Conservation (phyloP, 805 yeast genomes). For the Tetrapisispora nanseiensis region DNA sequence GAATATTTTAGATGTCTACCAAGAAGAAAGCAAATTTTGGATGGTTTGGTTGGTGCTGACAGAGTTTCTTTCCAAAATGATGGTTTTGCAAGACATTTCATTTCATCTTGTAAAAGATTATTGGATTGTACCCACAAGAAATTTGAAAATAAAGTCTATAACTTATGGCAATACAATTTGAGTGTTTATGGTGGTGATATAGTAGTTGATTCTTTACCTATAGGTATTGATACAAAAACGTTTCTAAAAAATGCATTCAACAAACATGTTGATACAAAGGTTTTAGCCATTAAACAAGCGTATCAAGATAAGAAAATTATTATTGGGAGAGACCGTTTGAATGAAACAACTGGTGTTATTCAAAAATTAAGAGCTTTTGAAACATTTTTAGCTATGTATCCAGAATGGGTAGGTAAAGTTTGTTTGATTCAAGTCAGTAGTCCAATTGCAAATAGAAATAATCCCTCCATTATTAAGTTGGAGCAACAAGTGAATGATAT, state of each 20-base stretch:
- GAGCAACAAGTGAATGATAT: constrained; percentile 80
- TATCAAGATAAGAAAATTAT: constrained; percentile 65
- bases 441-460: constrained; percentile 35
- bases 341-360: constrained; percentile 83
- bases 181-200: constrained; percentile 70
- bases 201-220: constrained; percentile 66
- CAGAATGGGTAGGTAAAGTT: constrained; percentile 82
- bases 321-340: constrained; percentile 90
- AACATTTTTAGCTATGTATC: constrained; percentile 77
- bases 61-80: constrained; percentile 78
- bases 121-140: constrained; percentile 63
- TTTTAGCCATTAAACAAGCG: constrained; percentile 50
- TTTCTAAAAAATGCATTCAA: constrained; percentile 51
- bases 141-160: constrained; percentile 17
- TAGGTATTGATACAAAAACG: constrained; percentile 74
- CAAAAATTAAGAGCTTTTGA: constrained; percentile 91
- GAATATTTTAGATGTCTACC: constrained; percentile 89
- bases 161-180: constrained; percentile 31
- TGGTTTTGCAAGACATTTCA: constrained; percentile 82
- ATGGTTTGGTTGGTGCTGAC: constrained; percentile 87
- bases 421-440: constrained; percentile 87
- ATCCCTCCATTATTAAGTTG: constrained; percentile 41
- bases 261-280: constrained; percentile 46
- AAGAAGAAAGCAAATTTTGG: constrained; percentile 69
- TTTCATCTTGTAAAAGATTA: constrained; percentile 80